Evolutionary conservation across 495 filamentous ascomycete species (phyloP), one percentile per base, ranked within the genome.

Genomic region (Melanomma pulvis-pyrius): DNA sequence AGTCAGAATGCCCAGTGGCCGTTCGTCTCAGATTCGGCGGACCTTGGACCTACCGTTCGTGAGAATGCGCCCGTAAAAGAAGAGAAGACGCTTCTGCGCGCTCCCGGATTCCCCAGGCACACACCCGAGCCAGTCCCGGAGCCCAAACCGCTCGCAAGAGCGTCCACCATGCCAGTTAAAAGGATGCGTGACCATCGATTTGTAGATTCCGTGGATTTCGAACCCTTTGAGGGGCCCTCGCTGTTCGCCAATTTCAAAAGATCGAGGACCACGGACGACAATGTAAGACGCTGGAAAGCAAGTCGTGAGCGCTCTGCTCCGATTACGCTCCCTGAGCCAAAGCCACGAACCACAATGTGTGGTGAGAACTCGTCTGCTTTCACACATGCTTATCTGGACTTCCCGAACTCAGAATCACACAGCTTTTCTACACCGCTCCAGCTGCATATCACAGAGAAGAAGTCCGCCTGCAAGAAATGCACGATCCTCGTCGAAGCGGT

Each of bases 1-100:
- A 67, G 59, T 47, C 28, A 54, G 25, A 62, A 47, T 21, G 52
- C 46, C 3, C 30, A 63, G 30, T 53, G 30, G 59, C 46, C 65
- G n/a, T 60, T 65, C 32, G 19, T 59, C 30, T 56, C 50, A 15
- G 53, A 19, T 1, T 52, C n/a, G 17, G 25, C 63, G 8, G 63
- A 66, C 25, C 32, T 53, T 4, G 39, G 34, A 5, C 34, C 51
- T 46, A 30, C 25, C 15, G 32, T 48, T 0, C 2, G 32, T 15
- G 0, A 24, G 2, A 54, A 55, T 2, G 12, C 49, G 19, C 8
- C 17, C 9, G 49, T 46, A 46, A 22, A 54, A 15, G 17, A 34
- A 28, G 34, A 57, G 25, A 26, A 56, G 47, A 36, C 49, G 17
- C 50, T 58, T 19, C 24, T 61, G 12, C 49, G 51, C 1, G 65